These are phyloP conservation scores for Olyra latifolia DNA, from an alignment of 176 grass and related monocot genomes.

Conservation along the genomic window DNA sequence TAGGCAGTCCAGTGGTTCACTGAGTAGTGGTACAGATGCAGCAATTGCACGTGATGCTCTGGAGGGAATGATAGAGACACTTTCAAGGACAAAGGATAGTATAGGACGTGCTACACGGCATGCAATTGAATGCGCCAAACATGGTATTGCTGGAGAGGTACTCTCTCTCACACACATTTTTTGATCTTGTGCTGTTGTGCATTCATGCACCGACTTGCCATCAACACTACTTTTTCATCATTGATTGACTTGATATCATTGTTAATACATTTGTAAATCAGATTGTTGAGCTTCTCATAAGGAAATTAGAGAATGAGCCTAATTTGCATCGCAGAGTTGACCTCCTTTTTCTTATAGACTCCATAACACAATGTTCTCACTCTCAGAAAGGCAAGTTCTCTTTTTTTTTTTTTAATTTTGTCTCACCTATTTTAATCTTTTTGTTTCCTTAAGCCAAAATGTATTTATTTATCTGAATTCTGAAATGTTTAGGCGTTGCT, in stretches of 20 bases:
- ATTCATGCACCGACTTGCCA: background rate
- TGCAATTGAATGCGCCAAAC: constrained; percentile 96
- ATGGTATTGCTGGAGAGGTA: constrained; percentile 88
- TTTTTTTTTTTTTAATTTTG: constrained; percentile 12
- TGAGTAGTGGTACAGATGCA: constrained; percentile 68
- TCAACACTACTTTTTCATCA: constrained; percentile 28
- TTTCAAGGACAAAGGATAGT: constrained; percentile 97
- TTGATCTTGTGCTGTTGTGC: background rate
- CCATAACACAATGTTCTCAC: constrained; percentile 94
- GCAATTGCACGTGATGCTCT: constrained; percentile 80
- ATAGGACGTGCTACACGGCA: constrained; percentile 94
- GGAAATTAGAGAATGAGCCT: constrained; percentile 80
- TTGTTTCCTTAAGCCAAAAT: constrained; percentile 36
- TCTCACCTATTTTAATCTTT: constrained; percentile 21
- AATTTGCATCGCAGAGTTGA: constrained; percentile 91
- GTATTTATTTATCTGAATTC: constrained; percentile 34
- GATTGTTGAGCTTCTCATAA: constrained; percentile 90
- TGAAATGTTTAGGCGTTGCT: constrained; percentile 62
- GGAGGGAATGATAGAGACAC: constrained; percentile 95
- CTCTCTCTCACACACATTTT: constrained; percentile 10
- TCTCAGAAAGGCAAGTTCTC: constrained; percentile 70
- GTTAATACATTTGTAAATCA: constrained; percentile 45
- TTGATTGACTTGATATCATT: constrained; percentile 5
- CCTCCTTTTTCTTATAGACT: constrained; percentile 94
- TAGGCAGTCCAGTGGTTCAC: constrained; percentile 44